Conservation (phyloP, 2,329 filamentous ascomycete genomes). For the Monilinia fructigena region DNA sequence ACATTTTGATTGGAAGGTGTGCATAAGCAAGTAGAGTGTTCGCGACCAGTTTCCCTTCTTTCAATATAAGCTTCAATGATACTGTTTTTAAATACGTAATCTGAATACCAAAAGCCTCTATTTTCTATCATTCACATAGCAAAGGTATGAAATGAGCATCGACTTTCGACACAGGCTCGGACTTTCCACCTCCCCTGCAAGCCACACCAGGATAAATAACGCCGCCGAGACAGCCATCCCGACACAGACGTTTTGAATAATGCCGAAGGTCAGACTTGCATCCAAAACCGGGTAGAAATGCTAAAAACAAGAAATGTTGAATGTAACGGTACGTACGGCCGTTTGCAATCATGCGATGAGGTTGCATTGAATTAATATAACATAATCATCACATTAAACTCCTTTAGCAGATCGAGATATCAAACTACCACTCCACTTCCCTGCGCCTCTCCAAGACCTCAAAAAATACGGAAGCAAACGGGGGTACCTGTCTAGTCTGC, state of each 20-base stretch:
- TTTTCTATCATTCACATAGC: neutral
- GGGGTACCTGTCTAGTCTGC: neutral
- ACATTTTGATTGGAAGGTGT: slow-evolving; percentile 21
- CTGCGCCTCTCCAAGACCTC: neutral
- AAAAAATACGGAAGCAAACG: neutral
- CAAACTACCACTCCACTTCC: neutral
- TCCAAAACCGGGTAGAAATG: neutral
- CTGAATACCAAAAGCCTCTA: neutral
- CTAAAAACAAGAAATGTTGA: neutral
- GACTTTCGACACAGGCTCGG: no score
- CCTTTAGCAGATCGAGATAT: neutral
- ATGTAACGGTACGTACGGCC: neutral
- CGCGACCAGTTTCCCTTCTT: neutral
- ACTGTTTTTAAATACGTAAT: neutral
- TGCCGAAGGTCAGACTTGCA: neutral
- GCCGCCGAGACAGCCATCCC: neutral
- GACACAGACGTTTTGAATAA: neutral
- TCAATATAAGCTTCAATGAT: neutral
- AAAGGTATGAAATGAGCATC: no score
- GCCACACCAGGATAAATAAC: neutral
- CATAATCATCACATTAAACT: neutral
- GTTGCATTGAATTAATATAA: neutral
- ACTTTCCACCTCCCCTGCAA: neutral
- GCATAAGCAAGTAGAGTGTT: neutral
- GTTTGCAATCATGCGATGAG: neutral